These are phyloP conservation scores for Symbiodinium pilosum DNA, from an alignment of 73 alveolate species.

Conservation along the genomic window DNA sequence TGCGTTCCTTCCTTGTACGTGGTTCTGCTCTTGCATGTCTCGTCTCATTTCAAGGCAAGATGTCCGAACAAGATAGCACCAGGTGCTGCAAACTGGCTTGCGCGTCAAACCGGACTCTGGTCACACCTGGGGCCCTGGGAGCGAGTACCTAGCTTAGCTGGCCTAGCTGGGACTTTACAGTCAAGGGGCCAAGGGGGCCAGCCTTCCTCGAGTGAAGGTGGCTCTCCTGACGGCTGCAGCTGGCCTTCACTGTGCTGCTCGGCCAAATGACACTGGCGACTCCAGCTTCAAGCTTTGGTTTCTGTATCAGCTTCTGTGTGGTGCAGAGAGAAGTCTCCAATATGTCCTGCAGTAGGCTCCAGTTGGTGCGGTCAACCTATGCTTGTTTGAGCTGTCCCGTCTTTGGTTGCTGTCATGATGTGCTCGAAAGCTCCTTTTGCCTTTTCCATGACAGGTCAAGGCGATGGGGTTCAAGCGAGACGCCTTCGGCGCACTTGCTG, in stretches of 20 bases:
- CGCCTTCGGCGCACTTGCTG: conserved; percentile 15
- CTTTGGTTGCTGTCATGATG: too few species aligned
- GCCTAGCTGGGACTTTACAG: background rate
- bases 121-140: conserved; percentile 35
- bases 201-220: background rate
- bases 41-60: background rate
- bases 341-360: too few species aligned
- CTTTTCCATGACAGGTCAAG: conserved; percentile 47
- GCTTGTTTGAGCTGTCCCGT: background rate
- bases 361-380: conserved; percentile 15
- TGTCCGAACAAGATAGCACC: background rate
- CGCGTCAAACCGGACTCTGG: conserved; percentile 55
- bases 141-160: conserved; percentile 3
- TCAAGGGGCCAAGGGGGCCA: background rate
- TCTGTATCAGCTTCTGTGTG: too few species aligned
- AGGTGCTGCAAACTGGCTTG: conserved; percentile 88
- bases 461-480: conserved; percentile 83
- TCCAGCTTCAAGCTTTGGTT: background rate
- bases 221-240: conserved; percentile 72
- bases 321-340: too few species aligned
- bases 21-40: background rate
- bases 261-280: background rate
- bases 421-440: too few species aligned
- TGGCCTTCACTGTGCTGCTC: conserved; percentile 32
- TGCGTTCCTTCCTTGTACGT: conserved; percentile 1